phyloP scores from a whole-genome alignment of 139 green algal genomes.

The Protoeuglena noctilucae region DNA sequence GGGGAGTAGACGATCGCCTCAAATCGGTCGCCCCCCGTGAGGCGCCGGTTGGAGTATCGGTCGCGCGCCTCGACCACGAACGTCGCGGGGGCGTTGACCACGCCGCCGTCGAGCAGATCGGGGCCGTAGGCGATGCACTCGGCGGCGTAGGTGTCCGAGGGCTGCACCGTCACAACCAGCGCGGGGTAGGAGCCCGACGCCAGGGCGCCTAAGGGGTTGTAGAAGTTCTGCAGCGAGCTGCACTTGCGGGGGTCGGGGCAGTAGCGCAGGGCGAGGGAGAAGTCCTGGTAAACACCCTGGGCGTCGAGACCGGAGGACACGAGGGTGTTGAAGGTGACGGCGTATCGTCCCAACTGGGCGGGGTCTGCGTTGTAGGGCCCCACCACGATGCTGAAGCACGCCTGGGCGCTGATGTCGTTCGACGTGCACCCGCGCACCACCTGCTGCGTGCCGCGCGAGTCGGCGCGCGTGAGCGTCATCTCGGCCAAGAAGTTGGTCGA shows the following conservation, averaged over 20 bases:
- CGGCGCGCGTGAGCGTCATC: neutral
- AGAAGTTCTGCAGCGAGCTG: constrained; percentile 4
- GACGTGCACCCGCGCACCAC: neutral
- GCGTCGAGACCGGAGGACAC: too few relatives aligned
- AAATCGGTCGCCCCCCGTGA: constrained; percentile 6
- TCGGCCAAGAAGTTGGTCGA: neutral
- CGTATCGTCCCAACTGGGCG: too few relatives aligned
- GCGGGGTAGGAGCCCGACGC: neutral
- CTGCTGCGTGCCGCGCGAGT: neutral
- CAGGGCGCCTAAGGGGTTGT: too few relatives aligned
- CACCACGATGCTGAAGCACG: too few relatives aligned
- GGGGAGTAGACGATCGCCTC: constrained; percentile 8
- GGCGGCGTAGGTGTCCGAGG: neutral
- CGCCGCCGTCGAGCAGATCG: constrained; percentile 6
- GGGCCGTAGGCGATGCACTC: constrained; percentile 6
- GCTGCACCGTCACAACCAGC: neutral
- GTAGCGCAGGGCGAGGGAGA: constrained; percentile 3
- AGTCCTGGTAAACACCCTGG: too few relatives aligned
- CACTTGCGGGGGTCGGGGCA: constrained; percentile 2
- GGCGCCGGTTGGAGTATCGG: constrained; percentile 4
- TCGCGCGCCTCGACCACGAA: constrained; percentile 10
- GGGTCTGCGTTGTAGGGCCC: too few relatives aligned
- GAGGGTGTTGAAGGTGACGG: too few relatives aligned
- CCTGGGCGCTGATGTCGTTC: too few relatives aligned
- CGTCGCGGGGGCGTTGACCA: neutral